Base-by-base conservation (phyloP, 108 stramenopile species). In the Nitzschia sp. region DNA sequence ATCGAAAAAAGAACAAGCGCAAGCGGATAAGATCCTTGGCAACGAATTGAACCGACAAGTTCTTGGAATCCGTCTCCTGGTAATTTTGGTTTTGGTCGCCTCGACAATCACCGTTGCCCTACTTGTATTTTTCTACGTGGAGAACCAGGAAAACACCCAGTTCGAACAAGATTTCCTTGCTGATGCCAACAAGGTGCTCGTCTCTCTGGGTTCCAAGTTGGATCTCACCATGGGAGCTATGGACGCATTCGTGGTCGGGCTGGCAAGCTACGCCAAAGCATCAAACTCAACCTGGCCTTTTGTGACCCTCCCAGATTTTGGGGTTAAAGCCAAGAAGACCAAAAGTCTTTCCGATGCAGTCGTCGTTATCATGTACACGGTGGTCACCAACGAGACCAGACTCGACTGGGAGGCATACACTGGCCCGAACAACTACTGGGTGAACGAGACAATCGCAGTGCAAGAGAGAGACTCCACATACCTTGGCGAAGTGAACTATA, bases 211-310 rank as follows among this genome's bases (percentile, higher is more conserved):
- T 1, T 38, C 23, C 31, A 45, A 61, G 9, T 19, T 63, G 52
- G 71, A 54, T 36, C 38, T 22, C 0, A 55, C 32, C 3, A 36
- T 72, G 3, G 62, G 38, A 29, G 33, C 71, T 25, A 44, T 66
- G 41, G 72, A 73, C 47, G 45, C 65, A 1, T 65, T 66, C n/a
- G 33, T 53, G 22, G 53, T 66, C 21, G 8, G 25, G 22, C 56
- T 73, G 26, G 63, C 45, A 9, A 35, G 32, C 15, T 41, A 57
- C 21, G 72, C 72, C 29, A 26, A 28, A 2, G 32, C 45, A 4
- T 50, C 41, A 8, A 48, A 59, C 57, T 4, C 54, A 32, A 59
- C 45, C 15, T 73, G 63, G 64, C 72, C 72, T 2, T 66, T 66
- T 22, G 63, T 57, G 2, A 58, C 55, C 0, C 27, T 55, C 6